Evolutionary conservation across 371 early-diverging fungal genomes (phyloP).

Genomic region (Thermomucor indicae-seudaticae): DNA sequence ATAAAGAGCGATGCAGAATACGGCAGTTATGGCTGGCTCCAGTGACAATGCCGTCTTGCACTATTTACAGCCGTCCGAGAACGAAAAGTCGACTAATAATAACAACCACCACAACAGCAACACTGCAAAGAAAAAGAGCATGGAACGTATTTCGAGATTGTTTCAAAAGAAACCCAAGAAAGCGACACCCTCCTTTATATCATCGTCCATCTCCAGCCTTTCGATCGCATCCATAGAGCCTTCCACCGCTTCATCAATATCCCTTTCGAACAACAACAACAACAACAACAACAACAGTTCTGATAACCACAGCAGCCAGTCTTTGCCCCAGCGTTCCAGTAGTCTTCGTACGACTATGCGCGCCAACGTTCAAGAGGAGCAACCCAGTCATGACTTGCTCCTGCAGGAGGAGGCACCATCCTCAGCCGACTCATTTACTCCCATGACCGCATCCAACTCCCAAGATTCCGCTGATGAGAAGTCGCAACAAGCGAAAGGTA

Average conservation of each 20-base stretch:
- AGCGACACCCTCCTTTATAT: slow-evolving; percentile 12
- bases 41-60: not conserved
- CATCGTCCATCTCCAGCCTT: slow-evolving; percentile 19
- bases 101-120: slow-evolving; percentile 5
- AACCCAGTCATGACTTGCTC: no score
- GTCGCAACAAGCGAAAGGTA: no score
- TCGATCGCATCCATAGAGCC: slow-evolving; percentile 26
- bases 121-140: slow-evolving; percentile 24
- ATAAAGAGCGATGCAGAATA: not conserved
- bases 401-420: not conserved
- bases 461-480: not conserved
- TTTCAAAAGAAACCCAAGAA: slow-evolving; percentile 40
- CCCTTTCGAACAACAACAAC: not conserved
- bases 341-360: no score
- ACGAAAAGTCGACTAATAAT: no score
- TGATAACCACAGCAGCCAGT: not conserved
- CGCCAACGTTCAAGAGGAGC: no score
- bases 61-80: slow-evolving; percentile 4
- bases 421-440: not conserved
- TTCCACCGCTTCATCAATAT: slow-evolving; percentile 1
- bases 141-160: slow-evolving; percentile 37
- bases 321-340: not conserved
- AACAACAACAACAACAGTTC: slow-evolving; percentile 1
- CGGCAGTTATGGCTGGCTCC: slow-evolving; percentile 3
- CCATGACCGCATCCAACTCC: not conserved